Evolutionary conservation across 2,329 filamentous ascomycete species (phyloP), one percentile per base, ranked within the genome.

Genomic region (Hysterium pulicare): DNA sequence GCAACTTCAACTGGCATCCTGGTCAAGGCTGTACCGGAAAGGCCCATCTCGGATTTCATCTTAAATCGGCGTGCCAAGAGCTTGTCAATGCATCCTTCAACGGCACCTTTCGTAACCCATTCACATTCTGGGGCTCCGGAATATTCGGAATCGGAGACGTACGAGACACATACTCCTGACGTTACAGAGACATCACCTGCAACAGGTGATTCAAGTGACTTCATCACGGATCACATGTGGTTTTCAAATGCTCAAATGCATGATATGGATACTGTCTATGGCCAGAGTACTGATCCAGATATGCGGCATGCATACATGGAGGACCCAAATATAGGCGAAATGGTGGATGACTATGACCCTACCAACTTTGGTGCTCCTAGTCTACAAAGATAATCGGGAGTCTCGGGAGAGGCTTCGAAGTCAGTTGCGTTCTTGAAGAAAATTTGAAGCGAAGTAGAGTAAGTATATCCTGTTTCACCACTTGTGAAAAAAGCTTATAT

Each of bases 1-100:
- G 51, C 55, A 4, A 46, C 45, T 0, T 59, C 55, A 1, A 56
- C 57, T 4, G 54, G 50, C 4, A 39, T 54, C 2, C 35, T 63
- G 5, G 50, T 63, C n/a, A 57, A 46, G 44, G 44, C 47, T 7
- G 55, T 53, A 26, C 47, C 51, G 15, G 47, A 47, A 5, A 47
- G 38, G 15, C 44, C 49, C 4, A 44, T 45, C 17, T 20, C 24
- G 8, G 44, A 45, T 4, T 40, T 45, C n/a, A 24, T 16, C 8
- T 15, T 31, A 8, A 26, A 23, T n/a, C 24, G 20, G 16, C 10
- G n/a, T 6, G 22, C n/a, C 21, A 38, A 24, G 9, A 34, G 15
- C 7, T 8, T 17, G 6, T 6, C 11, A 15, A 34, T 10, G 11
- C 19, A 22, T 26, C 9, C n/a, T 7, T 24, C 24, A 24, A 16